Evolutionary conservation across 345 rosid species (phyloP).

Genomic region (Arabidopsis arenosa): DNA sequence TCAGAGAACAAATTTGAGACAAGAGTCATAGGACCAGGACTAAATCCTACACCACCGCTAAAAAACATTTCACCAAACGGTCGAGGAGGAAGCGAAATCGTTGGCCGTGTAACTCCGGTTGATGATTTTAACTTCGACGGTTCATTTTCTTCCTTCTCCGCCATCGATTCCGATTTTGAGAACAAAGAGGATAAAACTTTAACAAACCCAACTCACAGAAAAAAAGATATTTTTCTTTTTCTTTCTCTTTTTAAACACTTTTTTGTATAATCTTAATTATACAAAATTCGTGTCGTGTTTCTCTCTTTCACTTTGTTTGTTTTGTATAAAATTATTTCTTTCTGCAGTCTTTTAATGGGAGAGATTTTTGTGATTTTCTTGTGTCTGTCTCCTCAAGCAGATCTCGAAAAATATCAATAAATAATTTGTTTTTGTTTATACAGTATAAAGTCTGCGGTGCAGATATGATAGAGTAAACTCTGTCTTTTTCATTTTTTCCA

Average conservation of each 20-base stretch:
- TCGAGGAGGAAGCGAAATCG: slow-evolving; percentile 66
- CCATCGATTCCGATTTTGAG: slow-evolving; percentile 47
- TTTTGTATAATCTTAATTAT: slow-evolving; percentile 13
- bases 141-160: slow-evolving; percentile 42
- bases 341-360: slow-evolving; percentile 34
- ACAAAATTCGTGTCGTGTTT: slow-evolving; percentile 37
- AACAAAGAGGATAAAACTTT: slow-evolving; percentile 24
- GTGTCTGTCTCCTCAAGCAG: slow-evolving; percentile 1
- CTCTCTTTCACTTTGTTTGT: slow-evolving; percentile 22
- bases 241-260: background rate
- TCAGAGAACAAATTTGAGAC: slow-evolving; percentile 76
- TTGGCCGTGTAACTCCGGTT: slow-evolving; percentile 52
- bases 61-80: slow-evolving; percentile 54
- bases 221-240: background rate
- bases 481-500: slow-evolving; percentile 31
- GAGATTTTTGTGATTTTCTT: slow-evolving; percentile 27
- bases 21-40: slow-evolving; percentile 93
- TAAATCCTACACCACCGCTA: slow-evolving; percentile 60
- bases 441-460: slow-evolving; percentile 43
- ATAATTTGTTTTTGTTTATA: background rate
- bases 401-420: slow-evolving; percentile 29
- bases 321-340: background rate
- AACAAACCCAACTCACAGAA: slow-evolving; percentile 38
- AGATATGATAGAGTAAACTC: slow-evolving; percentile 33
- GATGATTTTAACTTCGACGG: slow-evolving; percentile 39